Percentiles rank a stretch among this genome's conserved stretches.
These are phyloP conservation scores for Cordyceps fumosorosea DNA, from an alignment of 2,329 filamentous ascomycete genomes.

Conservation along the genomic window DNA sequence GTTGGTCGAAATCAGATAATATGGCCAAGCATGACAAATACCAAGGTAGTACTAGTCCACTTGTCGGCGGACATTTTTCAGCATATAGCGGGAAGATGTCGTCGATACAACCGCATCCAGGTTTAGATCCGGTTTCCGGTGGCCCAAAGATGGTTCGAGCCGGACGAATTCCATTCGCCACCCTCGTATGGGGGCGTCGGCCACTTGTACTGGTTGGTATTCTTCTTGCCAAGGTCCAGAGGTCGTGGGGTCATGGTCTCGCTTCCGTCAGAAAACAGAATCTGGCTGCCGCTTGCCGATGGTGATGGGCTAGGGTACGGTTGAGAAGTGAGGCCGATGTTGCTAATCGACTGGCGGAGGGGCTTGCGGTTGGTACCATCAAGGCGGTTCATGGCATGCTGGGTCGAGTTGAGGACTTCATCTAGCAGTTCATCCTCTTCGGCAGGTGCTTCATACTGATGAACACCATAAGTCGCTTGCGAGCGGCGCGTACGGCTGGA, in stretches of 20 bases:
- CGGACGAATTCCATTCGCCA: slow-evolving; percentile 80
- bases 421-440: slow-evolving; percentile 95
- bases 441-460: slow-evolving; percentile 88
- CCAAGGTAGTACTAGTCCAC: not conserved
- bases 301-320: slow-evolving; percentile 64
- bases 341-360: slow-evolving; percentile 58
- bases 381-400: slow-evolving; percentile 65
- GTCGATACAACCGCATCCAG: not conserved
- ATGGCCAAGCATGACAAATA: not conserved
- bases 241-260: slow-evolving; percentile 62
- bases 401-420: slow-evolving; percentile 74
- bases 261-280: slow-evolving; percentile 63
- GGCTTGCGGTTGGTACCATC: slow-evolving; percentile 38
- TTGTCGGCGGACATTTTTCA: not conserved
- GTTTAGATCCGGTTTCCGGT: slow-evolving; percentile 56
- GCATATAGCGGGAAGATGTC: not conserved
- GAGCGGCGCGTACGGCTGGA: slow-evolving; percentile 76
- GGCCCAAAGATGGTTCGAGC: slow-evolving; percentile 74
- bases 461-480: slow-evolving; percentile 65
- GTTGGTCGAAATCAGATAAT: not conserved
- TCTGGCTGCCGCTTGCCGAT: slow-evolving; percentile 74
- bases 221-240: slow-evolving; percentile 58
- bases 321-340: slow-evolving; percentile 49
- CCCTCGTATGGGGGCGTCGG: slow-evolving; percentile 95
- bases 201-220: slow-evolving; percentile 62